Conservation (phyloP, 2,329 filamentous ascomycete species). For the Xylaria arbuscula region DNA sequence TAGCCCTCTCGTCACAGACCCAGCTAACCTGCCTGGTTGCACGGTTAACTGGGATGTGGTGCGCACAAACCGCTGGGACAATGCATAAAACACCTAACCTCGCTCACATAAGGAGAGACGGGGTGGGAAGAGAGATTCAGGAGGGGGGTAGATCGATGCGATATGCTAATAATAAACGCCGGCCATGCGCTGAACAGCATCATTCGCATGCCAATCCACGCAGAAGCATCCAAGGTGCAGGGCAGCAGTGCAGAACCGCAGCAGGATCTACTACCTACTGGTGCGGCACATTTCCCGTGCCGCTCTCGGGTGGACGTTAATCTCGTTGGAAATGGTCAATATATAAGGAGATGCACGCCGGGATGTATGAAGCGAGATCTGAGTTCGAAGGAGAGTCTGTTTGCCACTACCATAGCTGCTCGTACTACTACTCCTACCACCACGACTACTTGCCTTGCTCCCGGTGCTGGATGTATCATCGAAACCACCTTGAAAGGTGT, state of each 20-base stretch:
- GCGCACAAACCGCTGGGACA: conserved; percentile 25
- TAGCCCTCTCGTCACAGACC: neutral
- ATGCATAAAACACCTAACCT: neutral
- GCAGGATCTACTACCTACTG: conserved; percentile 24
- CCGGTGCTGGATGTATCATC: conserved; percentile 4
- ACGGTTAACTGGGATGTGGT: conserved; percentile 16
- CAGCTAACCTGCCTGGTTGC: conserved; percentile 19
- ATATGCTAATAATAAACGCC: conserved; percentile 34
- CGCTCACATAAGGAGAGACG: neutral
- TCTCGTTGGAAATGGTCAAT: neutral
- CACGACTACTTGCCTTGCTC: neutral
- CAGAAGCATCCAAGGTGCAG: conserved; percentile 20
- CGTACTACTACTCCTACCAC: neutral
- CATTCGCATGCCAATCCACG: conserved; percentile 31
- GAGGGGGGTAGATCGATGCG: conserved; percentile 20
- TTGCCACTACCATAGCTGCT: neutral
- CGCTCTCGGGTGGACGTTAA: conserved; percentile 12
- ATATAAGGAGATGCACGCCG: neutral
- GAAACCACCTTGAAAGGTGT: conserved; percentile 13
- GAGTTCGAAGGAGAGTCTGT: neutral
- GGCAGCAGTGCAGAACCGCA: conserved; percentile 20
- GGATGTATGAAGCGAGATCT: conserved; percentile 10
- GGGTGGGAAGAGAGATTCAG: neutral
- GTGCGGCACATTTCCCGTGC: conserved; percentile 32
- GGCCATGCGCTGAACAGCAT: conserved; percentile 25